Conservation (phyloP, 2,329 filamentous ascomycete genomes). For the Colletotrichum zoysiae region DNA sequence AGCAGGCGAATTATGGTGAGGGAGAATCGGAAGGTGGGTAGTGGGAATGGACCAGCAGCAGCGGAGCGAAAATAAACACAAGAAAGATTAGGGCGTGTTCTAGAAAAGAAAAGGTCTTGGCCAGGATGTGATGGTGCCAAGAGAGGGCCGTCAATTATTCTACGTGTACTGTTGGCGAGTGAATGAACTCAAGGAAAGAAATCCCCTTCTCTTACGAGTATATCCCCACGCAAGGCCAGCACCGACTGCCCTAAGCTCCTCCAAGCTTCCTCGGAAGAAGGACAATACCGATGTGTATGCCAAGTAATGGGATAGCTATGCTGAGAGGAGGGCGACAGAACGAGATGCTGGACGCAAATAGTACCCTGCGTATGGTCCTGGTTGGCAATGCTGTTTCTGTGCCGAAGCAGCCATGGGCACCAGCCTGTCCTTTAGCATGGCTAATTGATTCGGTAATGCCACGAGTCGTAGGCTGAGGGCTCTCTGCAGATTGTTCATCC, state of each 20-base stretch:
- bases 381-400: background rate
- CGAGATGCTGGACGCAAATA: background rate
- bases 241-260: background rate
- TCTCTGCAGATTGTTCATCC: background rate
- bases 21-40: background rate
- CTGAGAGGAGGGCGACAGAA: background rate
- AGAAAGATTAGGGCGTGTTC: background rate
- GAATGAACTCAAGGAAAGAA: background rate
- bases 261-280: background rate
- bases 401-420: background rate
- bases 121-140: background rate
- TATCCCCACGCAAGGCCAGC: background rate
- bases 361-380: background rate
- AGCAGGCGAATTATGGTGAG: background rate
- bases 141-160: background rate
- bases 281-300: background rate
- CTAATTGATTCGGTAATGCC: background rate
- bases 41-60: background rate
- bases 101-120: background rate
- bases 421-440: background rate
- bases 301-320: background rate
- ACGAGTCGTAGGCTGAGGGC: too few species aligned
- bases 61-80: background rate
- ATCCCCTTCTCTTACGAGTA: background rate
- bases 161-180: background rate